These are phyloP conservation scores for Pestalotiopsis sp. DNA, from an alignment of 2,329 filamentous ascomycete species.

Conservation along the genomic window DNA sequence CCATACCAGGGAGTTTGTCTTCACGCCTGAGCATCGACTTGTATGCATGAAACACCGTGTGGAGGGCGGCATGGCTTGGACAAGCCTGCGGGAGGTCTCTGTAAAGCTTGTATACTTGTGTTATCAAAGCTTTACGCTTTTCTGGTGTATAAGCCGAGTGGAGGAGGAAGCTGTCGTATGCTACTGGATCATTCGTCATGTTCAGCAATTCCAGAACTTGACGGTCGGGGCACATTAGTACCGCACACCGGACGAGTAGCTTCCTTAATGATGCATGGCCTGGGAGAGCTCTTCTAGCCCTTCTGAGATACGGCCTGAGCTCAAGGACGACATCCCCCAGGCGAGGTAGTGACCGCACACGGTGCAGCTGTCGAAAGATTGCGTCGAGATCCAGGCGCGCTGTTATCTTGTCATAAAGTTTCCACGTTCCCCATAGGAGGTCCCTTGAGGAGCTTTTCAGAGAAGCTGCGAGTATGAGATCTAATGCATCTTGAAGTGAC, in stretches of 20 bases:
- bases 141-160: conserved; percentile 16
- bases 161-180: conserved; percentile 47
- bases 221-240: conserved; percentile 22
- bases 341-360: conserved; percentile 22
- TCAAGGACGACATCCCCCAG: conserved; percentile 26
- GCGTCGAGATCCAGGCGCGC: conserved; percentile 25
- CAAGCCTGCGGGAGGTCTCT: conserved; percentile 38
- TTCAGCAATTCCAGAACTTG: conserved; percentile 39
- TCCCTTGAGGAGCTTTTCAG: conserved; percentile 28
- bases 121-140: conserved; percentile 31
- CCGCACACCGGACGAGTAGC: conserved; percentile 28
- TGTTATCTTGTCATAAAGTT: conserved; percentile 25
- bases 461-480: conserved; percentile 42
- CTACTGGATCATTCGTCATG: conserved; percentile 34
- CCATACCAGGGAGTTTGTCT: conserved; percentile 39
- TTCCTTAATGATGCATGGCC: conserved; percentile 18
- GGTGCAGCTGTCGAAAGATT: conserved; percentile 24
- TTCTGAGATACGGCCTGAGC: conserved; percentile 19
- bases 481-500: conserved; percentile 39
- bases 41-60: conserved; percentile 40
- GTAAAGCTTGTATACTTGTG: conserved; percentile 46
- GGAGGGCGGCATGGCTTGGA: conserved; percentile 40
- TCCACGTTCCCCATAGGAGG: conserved; percentile 23
- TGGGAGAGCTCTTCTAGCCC: not conserved
- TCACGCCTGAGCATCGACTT: conserved; percentile 32